phyloP scores from a whole-genome alignment of 306 rosid genomes.

The Echinosophora koreensis region DNA sequence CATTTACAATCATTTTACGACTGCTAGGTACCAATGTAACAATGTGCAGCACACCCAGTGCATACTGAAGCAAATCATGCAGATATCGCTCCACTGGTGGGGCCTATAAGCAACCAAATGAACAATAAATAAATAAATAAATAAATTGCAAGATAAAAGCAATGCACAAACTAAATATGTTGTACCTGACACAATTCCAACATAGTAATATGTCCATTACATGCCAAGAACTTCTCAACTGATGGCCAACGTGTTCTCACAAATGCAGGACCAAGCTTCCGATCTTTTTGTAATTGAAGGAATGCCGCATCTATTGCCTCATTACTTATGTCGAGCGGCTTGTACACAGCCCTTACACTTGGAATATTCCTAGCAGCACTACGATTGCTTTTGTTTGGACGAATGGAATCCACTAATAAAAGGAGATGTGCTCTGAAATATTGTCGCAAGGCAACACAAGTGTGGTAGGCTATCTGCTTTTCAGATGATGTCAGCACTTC shows the following conservation, averaged over 20 bases:
- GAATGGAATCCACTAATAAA: slow-evolving; percentile 85
- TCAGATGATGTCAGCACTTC: slow-evolving; percentile 94
- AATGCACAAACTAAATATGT: slow-evolving; percentile 14
- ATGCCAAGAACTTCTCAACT: slow-evolving; percentile 81
- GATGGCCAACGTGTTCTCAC: slow-evolving; percentile 92
- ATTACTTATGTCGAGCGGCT: slow-evolving; percentile 91
- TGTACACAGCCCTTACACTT: slow-evolving; percentile 90
- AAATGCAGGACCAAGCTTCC: slow-evolving; percentile 94
- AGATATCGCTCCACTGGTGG: slow-evolving; percentile 95
- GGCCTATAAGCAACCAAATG: slow-evolving; percentile 69
- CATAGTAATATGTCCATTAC: slow-evolving; percentile 89
- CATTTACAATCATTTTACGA: slow-evolving; percentile 90
- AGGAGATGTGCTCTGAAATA: slow-evolving; percentile 97
- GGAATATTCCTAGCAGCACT: slow-evolving; percentile 83
- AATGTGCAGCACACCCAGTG: slow-evolving; percentile 92
- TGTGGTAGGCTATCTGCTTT: slow-evolving; percentile 95
- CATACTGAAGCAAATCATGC: slow-evolving; percentile 97
- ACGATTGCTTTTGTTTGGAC: slow-evolving; percentile 90
- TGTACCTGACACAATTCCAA: slow-evolving; percentile 97
- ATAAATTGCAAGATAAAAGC: slow-evolving; percentile 12
- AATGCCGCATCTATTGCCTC: slow-evolving; percentile 93
- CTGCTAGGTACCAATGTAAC: slow-evolving; percentile 92
- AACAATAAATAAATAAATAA: neutral
- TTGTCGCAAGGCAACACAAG: slow-evolving; percentile 91
- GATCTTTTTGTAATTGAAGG: slow-evolving; percentile 89